Conservation (phyloP, 352 stramenopile genomes). For the Globisporangium ultimum region DNA sequence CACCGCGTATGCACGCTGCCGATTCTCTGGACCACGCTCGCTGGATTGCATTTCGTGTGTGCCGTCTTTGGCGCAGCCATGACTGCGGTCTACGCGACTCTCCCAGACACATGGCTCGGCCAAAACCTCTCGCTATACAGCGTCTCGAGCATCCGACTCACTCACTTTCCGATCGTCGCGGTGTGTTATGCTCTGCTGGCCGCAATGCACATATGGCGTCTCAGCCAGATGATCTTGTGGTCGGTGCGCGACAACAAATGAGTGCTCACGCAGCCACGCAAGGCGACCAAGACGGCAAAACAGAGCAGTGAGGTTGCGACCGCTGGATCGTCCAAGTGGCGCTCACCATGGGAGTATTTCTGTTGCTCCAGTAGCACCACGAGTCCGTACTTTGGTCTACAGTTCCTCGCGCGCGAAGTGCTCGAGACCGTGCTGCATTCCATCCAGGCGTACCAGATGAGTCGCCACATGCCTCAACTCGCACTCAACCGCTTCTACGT, state of each 20-base stretch:
- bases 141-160: not conserved
- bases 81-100: not conserved
- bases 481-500: constrained; percentile 7
- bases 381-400: not conserved
- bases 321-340: not conserved
- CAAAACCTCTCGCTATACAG: not conserved
- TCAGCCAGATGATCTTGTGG: not conserved
- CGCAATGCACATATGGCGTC: not conserved
- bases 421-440: constrained; percentile 6
- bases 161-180: not conserved
- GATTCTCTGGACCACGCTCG: constrained; percentile 1
- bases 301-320: not conserved
- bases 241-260: not conserved
- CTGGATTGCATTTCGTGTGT: not conserved
- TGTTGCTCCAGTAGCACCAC: not conserved
- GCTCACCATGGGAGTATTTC: not conserved
- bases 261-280: too few species aligned
- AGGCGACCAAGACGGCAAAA: too few species aligned
- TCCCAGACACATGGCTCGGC: not conserved
- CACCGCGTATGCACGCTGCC: not conserved
- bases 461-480: not conserved
- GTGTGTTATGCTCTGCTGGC: not conserved
- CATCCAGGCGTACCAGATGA: constrained; percentile 9
- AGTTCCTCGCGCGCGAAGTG: constrained; percentile 4
- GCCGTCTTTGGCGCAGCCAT: not conserved